Evolutionary conservation across 148 eudicot genomes (phyloP), one percentile per base, ranked within the genome.

Genomic region (Pouteria glomerata): DNA sequence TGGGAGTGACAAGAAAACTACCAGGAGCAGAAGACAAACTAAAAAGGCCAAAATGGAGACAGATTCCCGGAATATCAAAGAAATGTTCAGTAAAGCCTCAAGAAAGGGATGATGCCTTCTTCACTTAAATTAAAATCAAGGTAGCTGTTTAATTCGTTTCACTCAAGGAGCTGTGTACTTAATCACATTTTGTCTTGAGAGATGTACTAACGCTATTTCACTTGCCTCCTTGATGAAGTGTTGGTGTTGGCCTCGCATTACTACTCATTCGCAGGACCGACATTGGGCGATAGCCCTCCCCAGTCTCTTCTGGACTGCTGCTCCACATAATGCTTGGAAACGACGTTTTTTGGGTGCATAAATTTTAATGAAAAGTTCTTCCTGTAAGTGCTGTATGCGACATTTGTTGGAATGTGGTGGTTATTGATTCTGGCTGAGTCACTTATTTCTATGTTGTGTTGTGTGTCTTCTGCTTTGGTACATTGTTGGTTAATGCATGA

Each of bases 21-120:
- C 77, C 45, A 79, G 80, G 86, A 73, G 68, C 8, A 80, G 77
- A 6, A 86, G 82, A 80, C 96, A 83, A 74, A 77, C 75, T 31
- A 95, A 95, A 74, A 95, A 92, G 85, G 76, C 82, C 73, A 95
- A 88, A 79, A 74, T 83, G 35, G 99, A 92, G 85, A 88, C 80
- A 24, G 78, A 88, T 77, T 90, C 97, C 47, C 82, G 66, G 26
- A 95, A 82, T 75, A 95, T 95, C 63, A 92, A 77, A 80, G 97
- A 92, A 69, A 95, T 95, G 99, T 95, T 95, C 68, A 19, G 76
- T 31, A 82, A 90, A 81, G 99, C 91, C 57, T 81, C 96, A 15
- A 88, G 93, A 81, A 84, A 80, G 79, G 61, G 74, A 59, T 79
- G 75, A 67, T 75, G 69, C 60, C 57, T 53, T 35, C 63, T 51